Evolutionary conservation across 148 eudicot species (phyloP), one percentile per base, ranked within the genome.

Genomic region (Camellia granthamiana): DNA sequence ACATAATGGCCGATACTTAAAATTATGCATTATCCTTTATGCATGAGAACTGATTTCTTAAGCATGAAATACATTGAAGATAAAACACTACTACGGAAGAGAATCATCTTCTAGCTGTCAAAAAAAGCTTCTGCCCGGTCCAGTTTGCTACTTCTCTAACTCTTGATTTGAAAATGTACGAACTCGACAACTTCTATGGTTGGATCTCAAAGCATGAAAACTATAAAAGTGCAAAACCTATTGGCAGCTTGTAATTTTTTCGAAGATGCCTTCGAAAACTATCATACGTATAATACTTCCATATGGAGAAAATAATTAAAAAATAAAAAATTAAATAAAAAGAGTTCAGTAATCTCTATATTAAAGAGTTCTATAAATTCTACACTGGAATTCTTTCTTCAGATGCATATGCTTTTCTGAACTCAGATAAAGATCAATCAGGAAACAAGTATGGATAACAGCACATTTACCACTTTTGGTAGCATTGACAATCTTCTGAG

Each of bases 401-500:
- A 23, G 42, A 52, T 52, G 62, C 11, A 30, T 73, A 54, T 15
- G 61, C 44, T 54, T 54, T 23, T 73, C 76, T 71, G 0, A 54
- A 23, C 60, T 23, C 5, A 1, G 43, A 73, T 23, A 30, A 52
- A 15, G 11, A 42, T 30, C 43, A 54, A 47, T 52, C 7, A 15
- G 1, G 7, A 72, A 72, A 38, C 76, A 6, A 41, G 46, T 5
- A 54, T 12, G n/a, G 62, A 13, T 30, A 38, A 12, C 3, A 19
- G 60, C 4, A 63, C 58, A 38, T 76, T 46, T 81, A 81, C 83
- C 79, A 66, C 58, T 76, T 69, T 41, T 81, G 51, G 75, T 75
- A 58, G 76, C 30, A 58, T 76, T 59, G 58, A 81, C 70, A 60
- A 81, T 76, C n/a, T 76, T 55, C 51, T 68, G 79, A 59, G 79